Evolutionary conservation across 805 yeast genomes (phyloP).

Genomic region (Debaryomyces hansenii): DNA sequence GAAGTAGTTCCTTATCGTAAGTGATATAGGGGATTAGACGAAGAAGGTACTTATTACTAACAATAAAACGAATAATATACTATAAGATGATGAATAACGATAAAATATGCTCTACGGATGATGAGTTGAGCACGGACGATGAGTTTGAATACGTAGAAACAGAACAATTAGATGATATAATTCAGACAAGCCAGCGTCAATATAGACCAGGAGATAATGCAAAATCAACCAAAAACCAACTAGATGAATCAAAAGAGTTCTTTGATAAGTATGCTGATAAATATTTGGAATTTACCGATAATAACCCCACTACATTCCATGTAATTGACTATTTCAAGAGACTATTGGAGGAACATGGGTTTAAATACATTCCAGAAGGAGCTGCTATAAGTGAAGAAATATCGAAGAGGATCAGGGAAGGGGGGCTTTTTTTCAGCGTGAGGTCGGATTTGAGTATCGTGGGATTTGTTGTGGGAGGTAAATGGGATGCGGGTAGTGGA

Average conservation of each 20-base stretch:
- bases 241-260: conserved; percentile 4
- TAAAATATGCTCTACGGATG: neutral
- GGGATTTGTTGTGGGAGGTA: conserved; percentile 39
- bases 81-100: too few relatives aligned
- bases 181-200: neutral
- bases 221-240: neutral
- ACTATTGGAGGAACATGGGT: conserved; percentile 26
- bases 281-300: conserved; percentile 31
- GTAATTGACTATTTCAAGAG: conserved; percentile 24
- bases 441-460: conserved; percentile 14
- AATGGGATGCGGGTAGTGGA: conserved; percentile 34
- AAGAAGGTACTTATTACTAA: too few relatives aligned
- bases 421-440: conserved; percentile 20
- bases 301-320: conserved; percentile 45
- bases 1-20: too few relatives aligned
- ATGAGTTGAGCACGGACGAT: conserved; percentile 1
- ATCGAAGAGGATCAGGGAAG: neutral
- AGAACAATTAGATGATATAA: neutral
- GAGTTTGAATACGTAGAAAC: neutral
- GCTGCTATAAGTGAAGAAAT: conserved; percentile 10
- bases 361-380: conserved; percentile 25
- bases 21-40: too few relatives aligned
- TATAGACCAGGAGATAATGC: neutral
- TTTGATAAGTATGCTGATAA: conserved; percentile 17
- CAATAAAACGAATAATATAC: too few relatives aligned